A percentile compares a stretch with the other conserved stretches of the same genome.
phyloP scores from a whole-genome alignment of 1,284 basidiomycete genomes.

The Cutaneotrichosporon cutaneum region DNA sequence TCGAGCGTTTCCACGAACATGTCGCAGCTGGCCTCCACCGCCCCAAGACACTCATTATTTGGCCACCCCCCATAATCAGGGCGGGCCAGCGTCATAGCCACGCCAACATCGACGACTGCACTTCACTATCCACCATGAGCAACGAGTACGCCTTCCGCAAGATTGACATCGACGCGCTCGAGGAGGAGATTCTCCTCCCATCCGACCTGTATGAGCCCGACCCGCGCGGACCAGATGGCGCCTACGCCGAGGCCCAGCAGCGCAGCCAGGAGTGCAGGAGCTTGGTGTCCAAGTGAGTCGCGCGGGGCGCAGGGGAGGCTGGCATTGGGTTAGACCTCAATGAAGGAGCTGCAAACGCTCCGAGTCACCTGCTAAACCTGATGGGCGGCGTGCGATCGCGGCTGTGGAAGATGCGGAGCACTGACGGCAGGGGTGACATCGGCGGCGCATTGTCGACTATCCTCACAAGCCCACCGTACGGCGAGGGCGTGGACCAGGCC shows the following conservation, averaged over 20 bases:
- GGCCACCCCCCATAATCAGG: neutral
- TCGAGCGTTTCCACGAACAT: too few species aligned
- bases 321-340: neutral
- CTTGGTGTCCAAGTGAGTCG: conserved; percentile 67
- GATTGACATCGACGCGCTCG: conserved; percentile 82
- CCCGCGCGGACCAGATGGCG: conserved; percentile 71
- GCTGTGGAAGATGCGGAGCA: neutral
- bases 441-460: conserved; percentile 67
- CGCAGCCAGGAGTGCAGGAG: conserved; percentile 72
- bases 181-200: conserved; percentile 84
- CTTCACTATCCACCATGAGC: conserved; percentile 57
- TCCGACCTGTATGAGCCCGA: conserved; percentile 85
- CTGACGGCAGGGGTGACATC: conserved; percentile 64
- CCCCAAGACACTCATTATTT: neutral
- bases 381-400: neutral
- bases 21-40: neutral
- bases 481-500: conserved; percentile 78
- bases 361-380: neutral
- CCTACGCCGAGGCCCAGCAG: conserved; percentile 71
- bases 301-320: neutral
- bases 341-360: neutral
- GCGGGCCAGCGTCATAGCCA: conserved; percentile 16
- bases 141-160: conserved; percentile 72
- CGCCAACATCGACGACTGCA: conserved; percentile 8
- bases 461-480: conserved; percentile 77